Base-by-base conservation (phyloP, 139 green algal species). In the Chlorella vulgaris region DNA sequence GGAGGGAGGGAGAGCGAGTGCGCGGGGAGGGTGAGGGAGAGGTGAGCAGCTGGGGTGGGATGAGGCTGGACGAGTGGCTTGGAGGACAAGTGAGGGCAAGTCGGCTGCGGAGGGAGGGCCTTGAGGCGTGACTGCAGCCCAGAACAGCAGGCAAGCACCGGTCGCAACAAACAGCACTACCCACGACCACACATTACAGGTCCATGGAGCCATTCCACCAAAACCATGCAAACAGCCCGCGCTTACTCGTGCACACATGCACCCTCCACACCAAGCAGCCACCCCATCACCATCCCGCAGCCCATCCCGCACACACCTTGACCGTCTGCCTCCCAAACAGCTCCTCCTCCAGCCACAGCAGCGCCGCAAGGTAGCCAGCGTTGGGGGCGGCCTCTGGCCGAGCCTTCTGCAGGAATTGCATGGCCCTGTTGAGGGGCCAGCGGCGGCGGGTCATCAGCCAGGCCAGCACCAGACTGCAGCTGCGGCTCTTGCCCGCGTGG, bases 401-500 rank as follows among this genome's bases (percentile, higher is more conserved):
- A 26, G 51, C 38, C 38, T 51, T 50, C 19, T 69, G 69, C 40
- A 95, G 51, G 31, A 83, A 79, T 33, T 80, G 78, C 67, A 96
- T 76, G 3, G 93, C 93, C 13, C 87, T 51, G 24, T 88, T 83
- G 60, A 97, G 78, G 0, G 83, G 90, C 80, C 82, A 89, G 8
- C 88, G 67, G 81, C 66, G 83, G 53, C 18, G 66, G 53, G 36
- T 75, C 80, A 87, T 87, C 15, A 86, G 66, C 86, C 78, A 86
- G n/a, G 83, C 81, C 35, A 89, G 47, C 55, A 65, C 88, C 42
- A 98, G 84, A 10, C 92, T 90, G 51, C 92, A 91, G 50, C 83
- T 93, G 62, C 95, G 86, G 55, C 77, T 92, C 76, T 90, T 91
- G 68, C 95, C 95, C 71, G 95, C 93, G 80, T 92, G 91, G 87